Evolutionary conservation across 805 yeast genomes (phyloP), one percentile per base, ranked within the genome.

Genomic region (Candida golubevii): DNA sequence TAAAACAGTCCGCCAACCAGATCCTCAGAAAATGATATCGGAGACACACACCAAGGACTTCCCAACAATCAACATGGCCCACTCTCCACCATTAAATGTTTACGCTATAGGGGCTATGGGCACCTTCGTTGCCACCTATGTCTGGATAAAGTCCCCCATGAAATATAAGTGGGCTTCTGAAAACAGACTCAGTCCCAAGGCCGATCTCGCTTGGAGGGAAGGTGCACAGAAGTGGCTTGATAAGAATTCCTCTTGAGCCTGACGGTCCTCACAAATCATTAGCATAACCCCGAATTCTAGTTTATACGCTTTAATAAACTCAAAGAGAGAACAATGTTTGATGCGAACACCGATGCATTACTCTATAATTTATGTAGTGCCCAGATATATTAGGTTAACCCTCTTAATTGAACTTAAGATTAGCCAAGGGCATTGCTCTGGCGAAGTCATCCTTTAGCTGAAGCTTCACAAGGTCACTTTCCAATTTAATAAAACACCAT

Each of bases 401-500:
- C 3, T 18, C 11, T 29, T 12, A 48, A 34, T 42, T 44, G 8
- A 39, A 31, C 33, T 48, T 48, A 14, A 42, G 29, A 35, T 39
- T 45, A 26, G 49, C 42, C 36, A 51, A 44, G 12, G 55, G 55
- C 34, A 51, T 32, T 14, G 53, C 52, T 14, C 45, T 39, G 5
- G 52, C 49, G 27, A 48, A 41, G n/a, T 46, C 50, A 31, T 52
- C 59, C 12, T 41, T 47, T 14, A 40, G 41, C 30, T 55, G 60
- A 29, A 66, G 50, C 48, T 69, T 71, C 39, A 61, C 48, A 61
- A 70, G 82, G 59, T 91, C 97, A 28, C 85, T 78, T 53, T 93
- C 98, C 13, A 90, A 66, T 57, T 93, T 83, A 59, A 91, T 69
- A 48, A 87, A 76, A 35, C 89, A 79, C 99, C 99, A 93, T 41